Base-by-base conservation (phyloP, 2,329 filamentous ascomycete species). In the Colletotrichum falcatum region DNA sequence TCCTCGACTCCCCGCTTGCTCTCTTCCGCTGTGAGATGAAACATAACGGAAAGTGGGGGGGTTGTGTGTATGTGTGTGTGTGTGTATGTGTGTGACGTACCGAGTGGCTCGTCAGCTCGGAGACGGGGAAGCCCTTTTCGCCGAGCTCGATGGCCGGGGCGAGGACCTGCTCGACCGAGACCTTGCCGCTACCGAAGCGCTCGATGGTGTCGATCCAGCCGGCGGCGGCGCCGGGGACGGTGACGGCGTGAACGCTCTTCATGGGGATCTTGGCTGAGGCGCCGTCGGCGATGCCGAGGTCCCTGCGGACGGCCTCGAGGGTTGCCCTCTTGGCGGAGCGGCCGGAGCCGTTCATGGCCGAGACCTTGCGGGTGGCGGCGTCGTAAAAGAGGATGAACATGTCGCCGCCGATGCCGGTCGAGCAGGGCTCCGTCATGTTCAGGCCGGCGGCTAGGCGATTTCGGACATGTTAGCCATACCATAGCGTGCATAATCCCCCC, bases 381-480 rank as follows among this genome's bases (percentile, higher is more conserved):
- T 97, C 89, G 84, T 95, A 98, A 85, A 90, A 98, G 44, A 98
- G 89, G 80, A 95, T 95, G 83, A 98, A 99, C 90, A 97, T 94
- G 82, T 99, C 96, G 73, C 96, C 96, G 67, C 96, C 96, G 71
- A 99, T 98, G 49, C 96, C 96, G 0, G 96, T 98, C 7, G 93
- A 96, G 70, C 91, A 90, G 9, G 96, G 96, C 79, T 99, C 96
- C 0, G 95, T 97, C 78, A 98, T 89, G 81, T 98, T 98, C 66
- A 99, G 86, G 6, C 91, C 94, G 39, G 96, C 96, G 54, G 96
- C 95, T 94, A 68, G 5, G 3, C 6, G 5, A 5, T n/a, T n/a
- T 11, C 35, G 61, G 71, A 60, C 16, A 26, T 1, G 48, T 70
- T 53, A 46, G 44, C 53, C 39, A 28, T 65, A 16, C 28, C 35